Evolutionary conservation across 106 monocot genomes (phyloP).

Genomic region (Allium fistulosum): DNA sequence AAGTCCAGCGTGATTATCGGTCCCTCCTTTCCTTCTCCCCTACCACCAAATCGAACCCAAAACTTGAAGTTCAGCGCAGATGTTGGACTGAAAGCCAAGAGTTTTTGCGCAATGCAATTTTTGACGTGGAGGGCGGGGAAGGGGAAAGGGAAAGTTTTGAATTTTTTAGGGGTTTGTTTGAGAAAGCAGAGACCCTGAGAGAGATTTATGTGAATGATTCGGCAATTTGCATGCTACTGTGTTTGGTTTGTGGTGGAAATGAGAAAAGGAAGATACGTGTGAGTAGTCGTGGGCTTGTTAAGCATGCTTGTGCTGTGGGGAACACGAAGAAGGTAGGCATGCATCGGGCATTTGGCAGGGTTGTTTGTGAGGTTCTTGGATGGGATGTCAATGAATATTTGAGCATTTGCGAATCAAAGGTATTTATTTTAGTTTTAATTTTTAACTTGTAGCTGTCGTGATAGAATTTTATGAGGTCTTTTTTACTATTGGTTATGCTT

Average conservation of each 20-base stretch:
- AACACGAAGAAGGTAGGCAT: slow-evolving; percentile 28
- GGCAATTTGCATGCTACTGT: slow-evolving; percentile 41
- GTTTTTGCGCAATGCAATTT: too few species aligned
- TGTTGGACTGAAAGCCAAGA: too few species aligned
- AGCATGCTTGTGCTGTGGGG: slow-evolving; percentile 36
- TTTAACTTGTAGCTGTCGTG: too few species aligned
- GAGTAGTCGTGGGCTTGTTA: slow-evolving; percentile 32
- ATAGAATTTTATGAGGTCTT: too few species aligned
- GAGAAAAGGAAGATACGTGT: slow-evolving; percentile 35
- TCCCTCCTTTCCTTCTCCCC: not conserved
- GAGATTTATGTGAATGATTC: slow-evolving; percentile 41
- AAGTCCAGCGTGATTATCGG: not conserved
- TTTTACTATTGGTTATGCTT: too few species aligned
- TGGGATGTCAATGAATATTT: slow-evolving; percentile 39
- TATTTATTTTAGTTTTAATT: too few species aligned
- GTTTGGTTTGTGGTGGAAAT: slow-evolving; percentile 38
- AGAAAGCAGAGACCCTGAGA: slow-evolving; percentile 36
- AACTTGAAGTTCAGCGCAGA: slow-evolving; percentile 1
- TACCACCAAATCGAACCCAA: slow-evolving; percentile 3
- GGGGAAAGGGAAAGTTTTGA: slow-evolving; percentile 6
- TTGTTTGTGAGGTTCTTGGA: slow-evolving; percentile 46
- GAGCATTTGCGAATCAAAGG: too few species aligned
- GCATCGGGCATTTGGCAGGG: slow-evolving; percentile 47
- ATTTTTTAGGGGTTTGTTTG: slow-evolving; percentile 42
- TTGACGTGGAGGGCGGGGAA: slow-evolving; percentile 1